Conservation (phyloP, 805 yeast genomes). For the Wickerhamiella australiensis region DNA sequence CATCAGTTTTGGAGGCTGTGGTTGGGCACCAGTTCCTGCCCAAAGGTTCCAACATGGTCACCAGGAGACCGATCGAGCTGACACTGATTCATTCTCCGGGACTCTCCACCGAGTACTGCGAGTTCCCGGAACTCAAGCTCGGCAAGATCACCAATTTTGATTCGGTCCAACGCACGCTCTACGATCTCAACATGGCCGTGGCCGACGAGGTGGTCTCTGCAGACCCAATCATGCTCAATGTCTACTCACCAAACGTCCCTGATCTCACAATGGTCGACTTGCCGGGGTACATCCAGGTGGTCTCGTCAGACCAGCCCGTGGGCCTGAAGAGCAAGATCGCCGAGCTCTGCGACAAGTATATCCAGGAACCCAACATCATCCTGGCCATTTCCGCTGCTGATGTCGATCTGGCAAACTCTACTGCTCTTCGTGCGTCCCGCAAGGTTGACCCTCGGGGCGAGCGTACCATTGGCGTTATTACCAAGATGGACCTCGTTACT, state of each 20-base stretch:
- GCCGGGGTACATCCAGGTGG: constrained; percentile 95
- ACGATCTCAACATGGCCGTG: constrained; percentile 85
- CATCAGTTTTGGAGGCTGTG: constrained; percentile 87
- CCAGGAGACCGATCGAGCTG: constrained; percentile 91
- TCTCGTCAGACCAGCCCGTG: constrained; percentile 90
- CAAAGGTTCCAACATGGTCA: constrained; percentile 96
- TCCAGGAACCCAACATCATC: constrained; percentile 85
- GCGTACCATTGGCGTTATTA: constrained; percentile 91
- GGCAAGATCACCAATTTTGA: constrained; percentile 74
- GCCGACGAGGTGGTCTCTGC: constrained; percentile 73
- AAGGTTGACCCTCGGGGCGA: constrained; percentile 86
- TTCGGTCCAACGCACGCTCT: constrained; percentile 76
- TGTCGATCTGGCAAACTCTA: constrained; percentile 91
- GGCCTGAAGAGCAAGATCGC: constrained; percentile 70
- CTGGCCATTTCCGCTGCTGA: constrained; percentile 96
- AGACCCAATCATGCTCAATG: constrained; percentile 87
- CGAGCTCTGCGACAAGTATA: constrained; percentile 68
- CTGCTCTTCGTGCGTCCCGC: constrained; percentile 85
- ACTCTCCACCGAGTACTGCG: constrained; percentile 74
- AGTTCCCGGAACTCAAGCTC: constrained; percentile 80
- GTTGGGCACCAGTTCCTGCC: constrained; percentile 98
- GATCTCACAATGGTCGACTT: constrained; percentile 88
- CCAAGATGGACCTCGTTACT: constrained; percentile 82
- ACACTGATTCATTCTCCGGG: constrained; percentile 82
- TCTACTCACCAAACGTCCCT: constrained; percentile 81